phyloP scores from a whole-genome alignment of 306 rosid species.

The Lithocarpus polystachyus region DNA sequence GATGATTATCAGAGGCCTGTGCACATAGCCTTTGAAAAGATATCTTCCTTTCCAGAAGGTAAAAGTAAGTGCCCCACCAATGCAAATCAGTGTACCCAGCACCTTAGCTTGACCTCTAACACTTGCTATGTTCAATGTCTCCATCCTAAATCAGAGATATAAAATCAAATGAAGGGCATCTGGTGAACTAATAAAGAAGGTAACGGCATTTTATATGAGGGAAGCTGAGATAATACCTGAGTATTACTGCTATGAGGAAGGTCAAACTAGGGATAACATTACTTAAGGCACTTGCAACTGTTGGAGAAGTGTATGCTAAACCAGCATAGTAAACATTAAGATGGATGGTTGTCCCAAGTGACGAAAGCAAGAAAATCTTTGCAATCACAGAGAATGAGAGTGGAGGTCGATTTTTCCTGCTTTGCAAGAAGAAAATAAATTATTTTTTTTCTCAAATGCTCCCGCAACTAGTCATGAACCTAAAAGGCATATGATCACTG shows the following conservation, averaged over 20 bases:
- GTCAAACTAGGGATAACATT: constrained; percentile 37
- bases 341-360: constrained; percentile 35
- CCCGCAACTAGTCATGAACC: background rate
- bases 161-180: background rate
- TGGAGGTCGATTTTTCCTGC: constrained; percentile 33
- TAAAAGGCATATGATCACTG: background rate
- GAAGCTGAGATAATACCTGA: constrained; percentile 17
- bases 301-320: constrained; percentile 27
- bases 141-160: constrained; percentile 26
- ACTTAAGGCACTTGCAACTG: constrained; percentile 33
- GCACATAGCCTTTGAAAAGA: constrained; percentile 15
- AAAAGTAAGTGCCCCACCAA: constrained; percentile 35
- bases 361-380: constrained; percentile 30
- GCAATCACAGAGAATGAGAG: constrained; percentile 12
- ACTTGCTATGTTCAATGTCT: constrained; percentile 31
- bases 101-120: constrained; percentile 37
- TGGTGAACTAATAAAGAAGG: background rate
- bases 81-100: constrained; percentile 31
- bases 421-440: background rate
- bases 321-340: constrained; percentile 34
- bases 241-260: constrained; percentile 24
- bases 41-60: constrained; percentile 39
- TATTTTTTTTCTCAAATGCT: background rate
- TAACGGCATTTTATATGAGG: background rate
- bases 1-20: constrained; percentile 22